Base-by-base conservation (phyloP, 257 asterid genomes). In the Echium plantagineum region DNA sequence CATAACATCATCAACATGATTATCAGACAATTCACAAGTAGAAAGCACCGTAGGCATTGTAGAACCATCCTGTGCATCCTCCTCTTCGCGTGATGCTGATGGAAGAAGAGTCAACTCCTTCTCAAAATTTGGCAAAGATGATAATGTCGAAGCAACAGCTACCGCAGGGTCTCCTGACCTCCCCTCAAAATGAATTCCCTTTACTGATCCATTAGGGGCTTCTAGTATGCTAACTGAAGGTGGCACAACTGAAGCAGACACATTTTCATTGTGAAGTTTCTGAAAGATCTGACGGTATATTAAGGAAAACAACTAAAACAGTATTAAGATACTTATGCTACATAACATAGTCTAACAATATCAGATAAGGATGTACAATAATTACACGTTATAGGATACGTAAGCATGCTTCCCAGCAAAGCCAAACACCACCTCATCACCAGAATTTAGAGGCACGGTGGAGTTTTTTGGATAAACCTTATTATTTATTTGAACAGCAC, bases 401-500 rank as follows among this genome's bases (percentile, higher is more conserved):
- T 87, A 90, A 63, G 93, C 89, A 73, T 83, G 89, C 75, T 74
- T 77, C 31, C 82, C 90, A 28, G 83, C 72, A 19, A 74, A 74
- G 81, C 88, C 77, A 71, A 90, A 90, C 57, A 83, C 85, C 82
- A 90, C 93, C 70, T 87, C 96, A 72, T 90, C 96, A 10, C 97
- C 97, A 60, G 78, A 90, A 67, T 75, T 83, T 48, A 90, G 76
- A 66, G 80, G 81, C 71, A 87, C 70, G 15, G 84, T 81, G 53
- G 93, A 74, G 63, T 84, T 89, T 73, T 84, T 85, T 58, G 84
- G 74, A 78, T 73, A 86, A 72, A 59, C 52, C 74, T 77, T 87
- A 63, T 94, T 90, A 74, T 90, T 90, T 69, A 90, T 96, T 73
- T 78, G 90, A 66, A 90, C 94, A 64, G 74, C 72, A 63, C 97